Base-by-base conservation (phyloP, 1,139 yeast species). In the Saccharomyces uvarum region DNA sequence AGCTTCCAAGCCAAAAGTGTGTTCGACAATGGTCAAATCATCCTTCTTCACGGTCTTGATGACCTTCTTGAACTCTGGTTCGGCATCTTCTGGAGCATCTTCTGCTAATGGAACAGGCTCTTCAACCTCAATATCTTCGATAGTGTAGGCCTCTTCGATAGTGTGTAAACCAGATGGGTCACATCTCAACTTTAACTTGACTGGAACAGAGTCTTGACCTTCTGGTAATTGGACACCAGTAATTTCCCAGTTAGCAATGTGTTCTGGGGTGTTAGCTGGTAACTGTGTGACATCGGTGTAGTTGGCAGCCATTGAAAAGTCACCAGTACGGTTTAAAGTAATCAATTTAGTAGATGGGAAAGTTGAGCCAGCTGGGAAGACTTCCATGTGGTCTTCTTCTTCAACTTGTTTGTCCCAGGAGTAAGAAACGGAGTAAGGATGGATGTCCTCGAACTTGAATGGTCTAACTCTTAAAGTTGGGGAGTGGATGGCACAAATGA, bases 391-490 rank as follows among this genome's bases (percentile, higher is more conserved):
- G 70, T 85, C 90, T 56, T 87, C 86, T 63, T 78, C 84, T 73
- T 88, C 97, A 60, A 82, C 89, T 72, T 88, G 89, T 73, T 90
- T 82, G 70, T 86, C 95, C 98, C 99, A 93, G 75, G 77, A 82
- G 82, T 88, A 93, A 53, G 97, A 86, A 63, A 93, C 97, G 47
- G 96, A 82, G 82, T 82, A 82, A 66, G 84, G 88, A 82, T 90
- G 91, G 73, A 84, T 77, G 73, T 91, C 99, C 78, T 91, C 97
- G 70, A 90, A 91, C 77, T 90, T 91, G 86, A 93, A 91, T 66
- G 97, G 97, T 76, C 97, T 86, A 57, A 93, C 98, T 77, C 98
- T 86, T 67, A 93, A 83, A 63, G 97, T 90, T 75, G 98, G 98
- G 31, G 98, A 91, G 81, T 90, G 97, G 77, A 90, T 88, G 65